Evolutionary conservation across 2,329 filamentous ascomycete species (phyloP).

Genomic region (Alternaria alternata): DNA sequence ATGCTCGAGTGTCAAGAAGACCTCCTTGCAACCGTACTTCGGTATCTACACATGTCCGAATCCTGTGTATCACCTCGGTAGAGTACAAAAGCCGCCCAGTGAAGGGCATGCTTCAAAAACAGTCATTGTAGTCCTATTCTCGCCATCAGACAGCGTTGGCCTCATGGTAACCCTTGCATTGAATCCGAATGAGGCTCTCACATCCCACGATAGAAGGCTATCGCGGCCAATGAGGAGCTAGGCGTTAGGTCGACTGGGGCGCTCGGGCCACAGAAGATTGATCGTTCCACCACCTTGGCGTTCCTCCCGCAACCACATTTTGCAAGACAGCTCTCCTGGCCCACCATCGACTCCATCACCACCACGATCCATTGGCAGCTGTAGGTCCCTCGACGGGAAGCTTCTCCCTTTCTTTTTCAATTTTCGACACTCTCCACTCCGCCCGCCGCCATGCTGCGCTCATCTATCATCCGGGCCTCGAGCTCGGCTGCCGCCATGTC

Average conservation of each 20-base stretch:
- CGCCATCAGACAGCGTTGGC: background rate
- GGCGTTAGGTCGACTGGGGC: constrained; percentile 4
- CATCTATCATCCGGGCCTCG: constrained; percentile 50
- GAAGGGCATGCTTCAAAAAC: background rate
- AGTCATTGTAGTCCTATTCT: background rate
- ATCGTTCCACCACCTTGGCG: constrained; percentile 25
- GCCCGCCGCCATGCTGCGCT: constrained; percentile 50
- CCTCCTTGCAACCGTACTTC: background rate
- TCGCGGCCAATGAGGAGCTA: background rate
- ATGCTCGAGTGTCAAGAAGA: background rate
- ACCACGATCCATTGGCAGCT: constrained; percentile 50
- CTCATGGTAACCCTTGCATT: background rate
- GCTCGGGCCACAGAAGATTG: constrained; percentile 12
- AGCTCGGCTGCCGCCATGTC: constrained; percentile 47
- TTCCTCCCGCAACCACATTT: constrained; percentile 25
- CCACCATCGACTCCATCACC: constrained; percentile 41
- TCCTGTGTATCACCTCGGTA: background rate
- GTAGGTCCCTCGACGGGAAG: constrained; percentile 48
- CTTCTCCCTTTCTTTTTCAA: constrained; percentile 40
- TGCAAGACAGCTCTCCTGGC: constrained; percentile 32
- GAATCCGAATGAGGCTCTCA: background rate
- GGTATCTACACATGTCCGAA: background rate
- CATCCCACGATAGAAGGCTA: background rate
- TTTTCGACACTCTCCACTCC: constrained; percentile 51
- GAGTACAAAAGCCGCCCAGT: background rate